Base-by-base conservation (phyloP, 495 filamentous ascomycete species). In the Xylaria sp. region DNA sequence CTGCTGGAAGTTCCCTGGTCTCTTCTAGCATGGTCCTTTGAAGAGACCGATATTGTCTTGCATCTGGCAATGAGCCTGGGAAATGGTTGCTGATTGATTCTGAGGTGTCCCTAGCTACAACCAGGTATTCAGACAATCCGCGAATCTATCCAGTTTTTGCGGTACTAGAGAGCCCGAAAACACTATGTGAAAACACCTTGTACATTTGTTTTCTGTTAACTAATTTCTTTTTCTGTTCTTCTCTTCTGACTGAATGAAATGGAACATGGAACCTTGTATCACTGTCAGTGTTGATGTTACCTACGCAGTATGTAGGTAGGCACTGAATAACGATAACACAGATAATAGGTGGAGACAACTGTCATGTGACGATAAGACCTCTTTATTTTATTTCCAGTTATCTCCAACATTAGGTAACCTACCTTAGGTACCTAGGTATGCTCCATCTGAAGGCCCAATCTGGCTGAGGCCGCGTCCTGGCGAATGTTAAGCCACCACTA, bases 281-380 rank as follows among this genome's bases (percentile, higher is more conserved):
- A 46, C 24, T 14, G 8, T 26, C 48, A 5, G 9, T 53, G 24
- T 29, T 55, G 26, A 55, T 29, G 24, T 17, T 2, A 55, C 24
- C 19, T 55, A 17, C n/a, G n/a, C n/a, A n/a, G n/a, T n/a, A n/a
- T n/a, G n/a, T n/a, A 46, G 44, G 44, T 46, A 46, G 44, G 44
- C n/a, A n/a, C n/a, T n/a, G n/a, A n/a, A n/a, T n/a, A n/a, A n/a
- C n/a, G n/a, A n/a, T n/a, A 15, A 15, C 11, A n/a, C 4, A 46
- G 44, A 21, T 59, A 58, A 58, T 46, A 50, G 46, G 57, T 59
- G 33, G 57, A 59, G 33, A 59, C 2, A 1, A 1, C 2, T 29
- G 5, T 55, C 52, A 55, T 55, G 52, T 55, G 52, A 55, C 26
- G 52, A 55, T 55, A 55, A 55, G 52, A 31, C 21, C 50, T 14